Conservation (phyloP, 371 early-diverging fungal genomes). For the Mucor racemosus region DNA sequence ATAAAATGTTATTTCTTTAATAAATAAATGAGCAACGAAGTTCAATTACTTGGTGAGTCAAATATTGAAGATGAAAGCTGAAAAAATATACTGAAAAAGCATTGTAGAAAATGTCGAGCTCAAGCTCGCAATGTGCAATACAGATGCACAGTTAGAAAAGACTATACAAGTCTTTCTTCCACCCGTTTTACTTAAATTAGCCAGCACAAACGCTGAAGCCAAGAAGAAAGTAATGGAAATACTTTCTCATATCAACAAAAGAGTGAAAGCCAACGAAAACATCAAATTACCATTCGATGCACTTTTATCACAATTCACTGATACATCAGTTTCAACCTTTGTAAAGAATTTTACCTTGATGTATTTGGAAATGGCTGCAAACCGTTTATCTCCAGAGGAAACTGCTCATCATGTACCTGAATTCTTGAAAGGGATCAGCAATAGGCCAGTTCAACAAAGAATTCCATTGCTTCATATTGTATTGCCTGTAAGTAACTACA, state of each 20-base stretch:
- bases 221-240: constrained; percentile 72
- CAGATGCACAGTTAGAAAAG: constrained; percentile 75
- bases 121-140: constrained; percentile 82
- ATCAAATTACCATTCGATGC: constrained; percentile 69
- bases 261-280: constrained; percentile 64
- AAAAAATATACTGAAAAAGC: too few relatives aligned
- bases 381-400: constrained; percentile 46
- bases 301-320: constrained; percentile 56
- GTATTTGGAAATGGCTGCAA: constrained; percentile 77
- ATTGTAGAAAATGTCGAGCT: constrained; percentile 81
- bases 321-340: constrained; percentile 46
- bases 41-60: constrained; percentile 43
- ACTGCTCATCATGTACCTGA: constrained; percentile 54
- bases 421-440: constrained; percentile 62
- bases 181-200: constrained; percentile 79
- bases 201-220: constrained; percentile 58
- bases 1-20: neutral
- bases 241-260: constrained; percentile 82
- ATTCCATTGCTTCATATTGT: constrained; percentile 66
- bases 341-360: constrained; percentile 76
- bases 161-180: constrained; percentile 70
- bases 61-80: neutral
- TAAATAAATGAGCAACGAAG: constrained; percentile 34
- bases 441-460: constrained; percentile 61
- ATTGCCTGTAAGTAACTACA: constrained; percentile 55